phyloP scores from a whole-genome alignment of 768 basidiomycete species.

The Kwoniella newhampshirensis region DNA sequence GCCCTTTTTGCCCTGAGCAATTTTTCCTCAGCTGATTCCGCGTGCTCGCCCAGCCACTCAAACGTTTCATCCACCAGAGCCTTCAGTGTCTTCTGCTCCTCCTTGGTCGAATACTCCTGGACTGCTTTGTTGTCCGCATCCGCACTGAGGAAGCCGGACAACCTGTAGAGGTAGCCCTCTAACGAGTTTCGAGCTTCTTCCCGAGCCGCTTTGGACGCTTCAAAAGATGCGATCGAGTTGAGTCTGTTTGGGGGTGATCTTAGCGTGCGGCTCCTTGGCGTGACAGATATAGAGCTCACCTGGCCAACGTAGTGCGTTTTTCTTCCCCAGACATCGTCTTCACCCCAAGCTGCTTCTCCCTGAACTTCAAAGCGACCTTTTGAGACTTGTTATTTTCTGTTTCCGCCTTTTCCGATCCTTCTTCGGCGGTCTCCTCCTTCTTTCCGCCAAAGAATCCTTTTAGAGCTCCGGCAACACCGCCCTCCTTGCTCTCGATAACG shows the following conservation, averaged over 20 bases:
- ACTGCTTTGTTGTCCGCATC: slow-evolving; percentile 73
- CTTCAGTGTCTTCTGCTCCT: slow-evolving; percentile 68
- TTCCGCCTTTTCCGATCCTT: slow-evolving; percentile 20
- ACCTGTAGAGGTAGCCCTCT: slow-evolving; percentile 88
- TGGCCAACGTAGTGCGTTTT: slow-evolving; percentile 65
- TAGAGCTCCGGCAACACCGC: slow-evolving; percentile 65
- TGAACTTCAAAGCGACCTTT: slow-evolving; percentile 68
- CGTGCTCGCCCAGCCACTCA: slow-evolving; percentile 78
- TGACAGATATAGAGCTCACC: slow-evolving; percentile 62
- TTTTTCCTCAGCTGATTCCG: slow-evolving; percentile 74
- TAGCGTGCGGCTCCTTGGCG: too few species aligned
- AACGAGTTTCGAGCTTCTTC: slow-evolving; percentile 90
- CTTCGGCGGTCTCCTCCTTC: slow-evolving; percentile 45
- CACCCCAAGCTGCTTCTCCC: slow-evolving; percentile 65
- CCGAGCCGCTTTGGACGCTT: slow-evolving; percentile 69
- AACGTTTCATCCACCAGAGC: slow-evolving; percentile 71
- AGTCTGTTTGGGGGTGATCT: slow-evolving; percentile 67
- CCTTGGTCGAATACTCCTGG: slow-evolving; percentile 74
- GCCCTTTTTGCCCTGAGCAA: slow-evolving; percentile 73
- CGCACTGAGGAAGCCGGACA: slow-evolving; percentile 72
- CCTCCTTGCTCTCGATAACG: slow-evolving; percentile 54
- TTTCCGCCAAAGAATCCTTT: slow-evolving; percentile 78
- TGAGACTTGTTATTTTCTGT: slow-evolving; percentile 48
- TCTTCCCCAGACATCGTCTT: slow-evolving; percentile 74
- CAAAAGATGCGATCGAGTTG: slow-evolving; percentile 72